Base-by-base conservation (phyloP, 441 rosid species). In the Mallotus repandus region DNA sequence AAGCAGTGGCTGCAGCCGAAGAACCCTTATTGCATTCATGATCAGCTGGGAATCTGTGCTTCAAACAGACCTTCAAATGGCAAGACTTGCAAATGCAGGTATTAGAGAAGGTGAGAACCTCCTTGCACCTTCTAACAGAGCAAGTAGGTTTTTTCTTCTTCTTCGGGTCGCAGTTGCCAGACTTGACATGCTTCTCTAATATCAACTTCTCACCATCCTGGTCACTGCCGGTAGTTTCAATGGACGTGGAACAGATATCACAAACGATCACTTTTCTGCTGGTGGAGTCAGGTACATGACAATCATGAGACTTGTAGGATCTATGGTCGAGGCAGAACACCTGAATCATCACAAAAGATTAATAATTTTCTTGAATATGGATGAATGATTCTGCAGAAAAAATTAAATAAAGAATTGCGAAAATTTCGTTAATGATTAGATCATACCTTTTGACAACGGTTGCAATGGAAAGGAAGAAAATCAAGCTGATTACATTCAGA, bases 391-490 rank as follows among this genome's bases (percentile, higher is more conserved):
- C 41, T 4, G 41, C 41, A 29, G 41, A 1, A 38, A 38, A 38
- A 38, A 38, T 38, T 4, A 38, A 38, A 3, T 38, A 38, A 38
- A 38, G 41, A 38, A 38, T 0, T 5, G 41, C 6, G 41, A 38
- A 38, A 29, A 29, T 29, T 29, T 29, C 2, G 32, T 5, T 9
- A 2, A 16, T 9, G 7, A 35, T 5, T 32, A 32, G 12, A n/a
- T 9, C 38, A 38, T 65, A 92, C 97, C 96, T 82, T 84, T 66
- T 79, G 79, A 83, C 99, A 92, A 62, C 91, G 86, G 69, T 87
- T 89, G 84, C 98, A 92, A 35, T 83, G 89, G 88, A 94, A 94
- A 58, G 99, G 98, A 70, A 94, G 79, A 76, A 94, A 91, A 81
- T 92, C 98, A 73, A 94, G 90, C 80, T 84, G 99, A 77, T 89